These are phyloP conservation scores for Sordariomycetes sp. DNA, from an alignment of 2,329 filamentous ascomycete species.

Conservation along the genomic window DNA sequence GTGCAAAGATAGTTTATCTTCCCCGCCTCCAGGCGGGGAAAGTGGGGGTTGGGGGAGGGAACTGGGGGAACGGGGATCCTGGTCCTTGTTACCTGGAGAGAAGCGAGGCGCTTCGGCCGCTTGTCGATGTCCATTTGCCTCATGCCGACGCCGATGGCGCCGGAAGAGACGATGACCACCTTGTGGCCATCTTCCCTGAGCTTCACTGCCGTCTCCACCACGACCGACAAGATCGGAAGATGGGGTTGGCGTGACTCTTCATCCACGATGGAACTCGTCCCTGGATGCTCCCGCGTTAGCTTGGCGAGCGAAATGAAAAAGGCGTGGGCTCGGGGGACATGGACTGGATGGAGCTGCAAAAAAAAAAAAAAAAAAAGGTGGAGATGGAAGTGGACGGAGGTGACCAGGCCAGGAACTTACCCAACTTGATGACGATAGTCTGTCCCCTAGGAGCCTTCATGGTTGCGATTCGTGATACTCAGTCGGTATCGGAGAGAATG, in stretches of 20 bases:
- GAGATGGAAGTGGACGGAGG: background rate
- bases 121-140: slow-evolving; percentile 79
- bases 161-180: slow-evolving; percentile 93
- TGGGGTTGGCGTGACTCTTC: slow-evolving; percentile 90
- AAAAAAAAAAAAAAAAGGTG: background rate
- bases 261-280: slow-evolving; percentile 97
- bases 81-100: slow-evolving; percentile 52
- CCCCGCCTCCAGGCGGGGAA: background rate
- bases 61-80: background rate
- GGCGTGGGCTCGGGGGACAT: background rate
- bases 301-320: background rate
- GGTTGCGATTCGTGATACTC: slow-evolving; percentile 16
- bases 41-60: background rate
- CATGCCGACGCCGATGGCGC: slow-evolving; percentile 88
- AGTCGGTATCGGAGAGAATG: background rate
- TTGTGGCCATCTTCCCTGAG: slow-evolving; percentile 83
- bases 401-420: slow-evolving; percentile 33
- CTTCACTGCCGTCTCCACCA: slow-evolving; percentile 86
- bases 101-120: slow-evolving; percentile 78
- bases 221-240: slow-evolving; percentile 77
- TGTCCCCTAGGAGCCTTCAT: slow-evolving; percentile 56
- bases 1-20: background rate
- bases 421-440: slow-evolving; percentile 78
- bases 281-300: slow-evolving; percentile 28
- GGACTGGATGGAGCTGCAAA: background rate